Base-by-base conservation (phyloP, 768 basidiomycete genomes). In the Pleurotus sapidus region DNA sequence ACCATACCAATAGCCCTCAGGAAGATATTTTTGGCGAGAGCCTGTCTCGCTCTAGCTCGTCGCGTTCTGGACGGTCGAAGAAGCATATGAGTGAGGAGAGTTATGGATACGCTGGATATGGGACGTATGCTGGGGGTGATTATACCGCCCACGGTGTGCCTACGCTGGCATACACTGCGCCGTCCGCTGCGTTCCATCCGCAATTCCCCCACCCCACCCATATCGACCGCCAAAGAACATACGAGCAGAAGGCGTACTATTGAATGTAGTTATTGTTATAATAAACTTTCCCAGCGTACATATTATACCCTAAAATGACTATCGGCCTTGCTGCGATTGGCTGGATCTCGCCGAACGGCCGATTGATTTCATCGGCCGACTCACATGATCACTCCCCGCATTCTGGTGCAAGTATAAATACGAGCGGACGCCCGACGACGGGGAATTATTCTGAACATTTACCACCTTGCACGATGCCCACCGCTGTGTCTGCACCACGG, bases 401-500 rank as follows among this genome's bases (percentile, higher is more conserved):
- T 23, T 23, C n/a, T 45, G n/a, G 42, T 12, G n/a, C 42, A n/a
- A 45, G n/a, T n/a, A 45, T 45, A 45, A 34, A 34, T 34, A 34
- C 30, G 30, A 34, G 30, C 30, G 30, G n/a, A 45, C n/a, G 42
- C n/a, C 42, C 42, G n/a, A 17, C 42, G 20, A 17, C n/a, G 42
- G n/a, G 7, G n/a, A 17, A 45, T 23, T 23, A 17, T 23, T 45
- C 42, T 49, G 46, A 49, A n/a, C 27, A 46, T 61, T 30, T 42
- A 30, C 15, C 15, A 18, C 17, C 17, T 25, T 23, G 53, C 46
- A 66, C 57, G 34, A 81, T 81, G 79, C 74, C 80, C 57, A 67
- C 71, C 51, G 69, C 74, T 24, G 62, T 74, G 40, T 59, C 72
- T 55, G 72, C 78, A 18, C 93, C 93, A 8, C 87, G 93, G 60